Conservation (phyloP, 2,329 filamentous ascomycete species). For the Hypoxylon sp. region DNA sequence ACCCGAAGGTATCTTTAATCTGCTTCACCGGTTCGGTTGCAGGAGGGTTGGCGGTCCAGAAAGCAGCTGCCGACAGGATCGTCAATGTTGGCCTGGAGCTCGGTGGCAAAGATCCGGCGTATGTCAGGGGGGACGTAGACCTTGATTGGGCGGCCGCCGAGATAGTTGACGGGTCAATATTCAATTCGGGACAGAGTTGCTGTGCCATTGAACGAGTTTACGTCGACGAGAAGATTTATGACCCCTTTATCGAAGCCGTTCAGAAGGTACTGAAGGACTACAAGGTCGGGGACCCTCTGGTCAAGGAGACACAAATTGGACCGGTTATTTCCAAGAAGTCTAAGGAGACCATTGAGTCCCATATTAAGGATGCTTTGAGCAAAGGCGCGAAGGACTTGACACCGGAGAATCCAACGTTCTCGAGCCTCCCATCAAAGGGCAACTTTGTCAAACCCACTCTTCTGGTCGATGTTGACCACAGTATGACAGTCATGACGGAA, state of each 20-base stretch:
- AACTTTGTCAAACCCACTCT: slow-evolving; percentile 92
- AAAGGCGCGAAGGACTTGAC: slow-evolving; percentile 89
- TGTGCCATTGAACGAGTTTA: slow-evolving; percentile 94
- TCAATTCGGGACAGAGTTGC: slow-evolving; percentile 99
- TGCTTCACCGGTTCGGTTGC: slow-evolving; percentile 96
- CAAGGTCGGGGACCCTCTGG: slow-evolving; percentile 87
- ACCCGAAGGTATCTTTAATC: slow-evolving; percentile 81
- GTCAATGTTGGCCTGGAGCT: slow-evolving; percentile 91
- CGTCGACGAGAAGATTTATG: slow-evolving; percentile 86
- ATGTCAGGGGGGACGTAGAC: slow-evolving; percentile 87
- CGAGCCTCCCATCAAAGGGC: slow-evolving; percentile 77
- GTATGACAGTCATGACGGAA: slow-evolving; percentile 89
- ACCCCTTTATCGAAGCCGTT: slow-evolving; percentile 81
- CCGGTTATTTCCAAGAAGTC: slow-evolving; percentile 88
- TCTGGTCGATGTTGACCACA: slow-evolving; percentile 81
- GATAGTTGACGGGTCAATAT: slow-evolving; percentile 94
- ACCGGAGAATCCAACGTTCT: slow-evolving; percentile 83
- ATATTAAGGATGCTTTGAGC: slow-evolving; percentile 83
- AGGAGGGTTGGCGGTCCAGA: slow-evolving; percentile 86
- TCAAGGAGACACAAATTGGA: slow-evolving; percentile 83
- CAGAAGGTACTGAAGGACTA: slow-evolving; percentile 86
- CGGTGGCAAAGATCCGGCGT: slow-evolving; percentile 94
- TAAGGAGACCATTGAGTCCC: slow-evolving; percentile 79
- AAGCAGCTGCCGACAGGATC: slow-evolving; percentile 84
- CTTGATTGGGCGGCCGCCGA: slow-evolving; percentile 91